Conservation (phyloP, 805 yeast species). For the Starmerella stigmatis region DNA sequence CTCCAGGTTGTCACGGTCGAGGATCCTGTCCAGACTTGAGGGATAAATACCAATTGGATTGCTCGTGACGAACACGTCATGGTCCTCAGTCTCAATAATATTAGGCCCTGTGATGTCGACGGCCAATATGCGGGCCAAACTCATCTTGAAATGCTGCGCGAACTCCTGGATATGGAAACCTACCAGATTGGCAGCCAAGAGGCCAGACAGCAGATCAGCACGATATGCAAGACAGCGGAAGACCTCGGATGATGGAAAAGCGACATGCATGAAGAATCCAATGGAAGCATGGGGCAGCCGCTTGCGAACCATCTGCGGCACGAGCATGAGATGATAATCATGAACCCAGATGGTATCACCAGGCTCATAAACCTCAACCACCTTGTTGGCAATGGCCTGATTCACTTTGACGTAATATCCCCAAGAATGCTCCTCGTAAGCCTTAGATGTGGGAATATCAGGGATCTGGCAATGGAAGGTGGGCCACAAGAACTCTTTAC, state of each 20-base stretch:
- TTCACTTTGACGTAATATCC: conserved; percentile 66
- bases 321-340: conserved; percentile 81
- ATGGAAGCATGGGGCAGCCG: conserved; percentile 72
- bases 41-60: conserved; percentile 37
- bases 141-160: conserved; percentile 85
- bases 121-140: conserved; percentile 70
- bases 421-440: conserved; percentile 95
- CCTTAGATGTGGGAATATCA: conserved; percentile 85
- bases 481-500: conserved; percentile 95
- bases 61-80: conserved; percentile 30
- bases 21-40: conserved; percentile 37
- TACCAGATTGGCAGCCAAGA: conserved; percentile 79
- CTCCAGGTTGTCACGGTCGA: conserved; percentile 32
- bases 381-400: conserved; percentile 65
- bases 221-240: conserved; percentile 90
- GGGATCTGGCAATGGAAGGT: conserved; percentile 90
- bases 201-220: conserved; percentile 60
- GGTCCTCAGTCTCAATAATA: conserved; percentile 59
- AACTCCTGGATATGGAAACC: conserved; percentile 90
- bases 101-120: conserved; percentile 72
- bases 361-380: conserved; percentile 54
- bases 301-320: conserved; percentile 73
- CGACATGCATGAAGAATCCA: conserved; percentile 84
- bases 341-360: conserved; percentile 86
- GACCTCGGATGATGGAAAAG: conserved; percentile 92